Conservation (phyloP, 179 eudicot species). For the Patellifolia procumbens region DNA sequence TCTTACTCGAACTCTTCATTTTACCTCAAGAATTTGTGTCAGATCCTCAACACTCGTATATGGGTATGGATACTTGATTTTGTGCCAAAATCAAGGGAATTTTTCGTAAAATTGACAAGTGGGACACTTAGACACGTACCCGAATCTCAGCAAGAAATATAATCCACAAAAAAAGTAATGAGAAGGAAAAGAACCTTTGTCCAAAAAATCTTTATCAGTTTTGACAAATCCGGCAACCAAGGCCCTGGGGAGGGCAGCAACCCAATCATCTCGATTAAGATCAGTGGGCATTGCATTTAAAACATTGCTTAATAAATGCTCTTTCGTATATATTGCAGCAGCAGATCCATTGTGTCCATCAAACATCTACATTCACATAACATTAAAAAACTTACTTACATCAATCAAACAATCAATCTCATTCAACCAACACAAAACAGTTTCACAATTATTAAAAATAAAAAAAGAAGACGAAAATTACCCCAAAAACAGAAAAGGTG, state of each 20-base stretch:
- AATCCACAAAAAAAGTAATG: too few species aligned
- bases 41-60: too few species aligned
- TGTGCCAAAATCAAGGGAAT: too few species aligned
- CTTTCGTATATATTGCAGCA: constrained; percentile 68
- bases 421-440: neutral
- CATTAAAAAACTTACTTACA: neutral
- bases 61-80: too few species aligned
- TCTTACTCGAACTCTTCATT: neutral
- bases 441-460: neutral
- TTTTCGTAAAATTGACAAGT: too few species aligned
- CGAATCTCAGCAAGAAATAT: neutral
- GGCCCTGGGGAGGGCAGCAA: constrained; percentile 84
- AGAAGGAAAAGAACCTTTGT: too few species aligned
- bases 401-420: constrained; percentile 10
- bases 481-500: constrained; percentile 85
- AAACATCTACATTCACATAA: constrained; percentile 58
- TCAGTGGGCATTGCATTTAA: constrained; percentile 59
- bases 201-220: constrained; percentile 87
- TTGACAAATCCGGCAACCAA: constrained; percentile 95
- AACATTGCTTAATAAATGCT: constrained; percentile 60
- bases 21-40: too few species aligned
- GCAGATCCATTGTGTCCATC: constrained; percentile 95
- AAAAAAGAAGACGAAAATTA: constrained; percentile 23
- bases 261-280: constrained; percentile 88
- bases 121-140: neutral